Conservation (phyloP, 2,329 filamentous ascomycete genomes). For the Pestalotiopsis sp. region DNA sequence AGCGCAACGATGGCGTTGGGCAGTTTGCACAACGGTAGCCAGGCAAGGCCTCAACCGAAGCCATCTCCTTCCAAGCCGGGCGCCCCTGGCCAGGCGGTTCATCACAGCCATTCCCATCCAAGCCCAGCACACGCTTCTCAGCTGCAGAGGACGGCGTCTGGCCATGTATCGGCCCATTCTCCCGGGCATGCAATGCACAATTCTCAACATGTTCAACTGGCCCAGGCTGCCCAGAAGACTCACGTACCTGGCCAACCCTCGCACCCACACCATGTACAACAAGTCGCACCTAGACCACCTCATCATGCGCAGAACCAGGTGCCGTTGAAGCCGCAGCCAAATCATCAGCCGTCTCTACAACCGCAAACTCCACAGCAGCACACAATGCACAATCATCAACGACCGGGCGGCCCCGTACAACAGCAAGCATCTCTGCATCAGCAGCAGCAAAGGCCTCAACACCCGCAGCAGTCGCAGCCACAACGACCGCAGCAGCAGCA, state of each 20-base stretch:
- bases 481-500: constrained; percentile 14
- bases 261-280: constrained; percentile 14
- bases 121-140: constrained; percentile 23
- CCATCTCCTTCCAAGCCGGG: constrained; percentile 19
- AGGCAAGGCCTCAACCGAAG: constrained; percentile 22
- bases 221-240: constrained; percentile 3
- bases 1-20: constrained; percentile 62
- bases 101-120: constrained; percentile 24
- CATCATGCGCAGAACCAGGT: constrained; percentile 8
- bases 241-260: not conserved
- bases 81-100: constrained; percentile 22
- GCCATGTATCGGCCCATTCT: constrained; percentile 19
- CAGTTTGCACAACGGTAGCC: constrained; percentile 49
- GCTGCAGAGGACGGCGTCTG: not conserved
- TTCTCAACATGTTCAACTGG: constrained; percentile 15
- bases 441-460: constrained; percentile 16
- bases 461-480: constrained; percentile 18
- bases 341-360: not conserved
- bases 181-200: constrained; percentile 18
- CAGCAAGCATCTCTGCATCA: constrained; percentile 12
- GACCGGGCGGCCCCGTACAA: constrained; percentile 10
- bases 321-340: not conserved
- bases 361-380: constrained; percentile 14
- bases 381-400: constrained; percentile 27
- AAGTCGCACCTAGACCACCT: constrained; percentile 15